Evolutionary conservation across 352 stramenopile species (phyloP), one percentile per base, ranked within the genome.

Genomic region (Pythium brachiatum): DNA sequence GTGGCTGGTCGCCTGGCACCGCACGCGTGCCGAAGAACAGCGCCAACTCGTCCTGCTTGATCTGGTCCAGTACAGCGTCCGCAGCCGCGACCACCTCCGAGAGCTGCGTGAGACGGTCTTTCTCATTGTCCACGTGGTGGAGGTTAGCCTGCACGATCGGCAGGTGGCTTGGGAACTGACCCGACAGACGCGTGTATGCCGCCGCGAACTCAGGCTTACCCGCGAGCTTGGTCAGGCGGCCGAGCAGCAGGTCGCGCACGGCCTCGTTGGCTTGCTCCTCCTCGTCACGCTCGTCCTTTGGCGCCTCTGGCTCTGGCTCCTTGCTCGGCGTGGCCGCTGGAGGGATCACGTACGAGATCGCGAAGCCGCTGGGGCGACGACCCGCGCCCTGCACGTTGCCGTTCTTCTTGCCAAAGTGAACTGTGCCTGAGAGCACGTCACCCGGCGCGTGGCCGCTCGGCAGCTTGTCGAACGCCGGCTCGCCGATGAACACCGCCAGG

Each of bases 321-420:
- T 93, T 92, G 23, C 65, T 65, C 0, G 79, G 69, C 1, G 69
- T 81, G 3, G 78, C 74, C 11, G 79, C 77, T 3, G 81, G 69
- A 4, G 86, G 80, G 21, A 95, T 81, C n/a, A 89, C 75, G 47
- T 93, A 95, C 53, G 75, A 69, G 60, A 95, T 77, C 18, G 78
- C 63, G 52, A 92, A 93, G 31, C 86, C 86, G n/a, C 74, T 70
- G 0, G 86, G 83, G 54, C 78, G 79, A 59, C 79, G 72, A 7
- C 79, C 78, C 27, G 69, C 80, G 62, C 86, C 83, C 47, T 84
- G 81, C 55, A 89, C 70, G 27, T 54, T 58, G 8, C 79, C 76
- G 44, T 90, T 83, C 68, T 92, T 86, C 67, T 89, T 84, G 23
- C 82, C 86, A 46, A 87, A 95, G 64, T 83, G 56, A 34, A 95